Evolutionary conservation across 179 eudicot species (phyloP), one percentile per base, ranked within the genome.

Genomic region (Patellifolia procumbens): DNA sequence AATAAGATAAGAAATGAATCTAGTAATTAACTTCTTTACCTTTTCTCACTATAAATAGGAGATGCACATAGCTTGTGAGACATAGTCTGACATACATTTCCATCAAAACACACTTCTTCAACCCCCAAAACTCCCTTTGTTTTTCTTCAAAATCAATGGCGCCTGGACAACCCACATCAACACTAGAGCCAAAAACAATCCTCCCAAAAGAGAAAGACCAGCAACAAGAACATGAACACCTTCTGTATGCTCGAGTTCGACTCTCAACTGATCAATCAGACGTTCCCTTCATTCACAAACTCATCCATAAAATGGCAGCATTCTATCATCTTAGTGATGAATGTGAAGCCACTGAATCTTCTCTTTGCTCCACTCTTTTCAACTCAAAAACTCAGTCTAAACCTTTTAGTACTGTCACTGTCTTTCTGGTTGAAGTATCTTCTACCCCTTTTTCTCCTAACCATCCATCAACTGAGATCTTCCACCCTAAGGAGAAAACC

Each of bases 261-360:
- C 90, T 91, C 0, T 97, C 93, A 72, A 88, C 88, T 7, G n/a
- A n/a, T n/a, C 51, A 60, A 19, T 68, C 81, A 10, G 98, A 93
- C 80, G 86, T 88, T 53, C 90, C 92, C 42, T 83, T 83, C 86
- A 88, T 93, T 85, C 91, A 88, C 89, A 86, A 86, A 55, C 93
- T 92, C 84, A 88, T 93, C 89, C 90, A 90, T 87, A 88, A 93
- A 60, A n/a, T n/a, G n/a, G n/a, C n/a, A n/a, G n/a, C n/a, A n/a
- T n/a, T n/a, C n/a, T n/a, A n/a, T n/a, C n/a, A n/a, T n/a, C n/a
- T n/a, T n/a, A n/a, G n/a, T n/a, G n/a, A n/a, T n/a, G n/a, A n/a
- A n/a, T n/a, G n/a, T 78, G 31, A 81, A 61, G 92, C 93, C 83
- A 92, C 97, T 51, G 83, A 85, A 55, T 5, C 74, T 19, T 81